Evolutionary conservation across 257 asterid genomes (phyloP), one percentile per base, ranked within the genome.

Genomic region (Solanum tarijense): DNA sequence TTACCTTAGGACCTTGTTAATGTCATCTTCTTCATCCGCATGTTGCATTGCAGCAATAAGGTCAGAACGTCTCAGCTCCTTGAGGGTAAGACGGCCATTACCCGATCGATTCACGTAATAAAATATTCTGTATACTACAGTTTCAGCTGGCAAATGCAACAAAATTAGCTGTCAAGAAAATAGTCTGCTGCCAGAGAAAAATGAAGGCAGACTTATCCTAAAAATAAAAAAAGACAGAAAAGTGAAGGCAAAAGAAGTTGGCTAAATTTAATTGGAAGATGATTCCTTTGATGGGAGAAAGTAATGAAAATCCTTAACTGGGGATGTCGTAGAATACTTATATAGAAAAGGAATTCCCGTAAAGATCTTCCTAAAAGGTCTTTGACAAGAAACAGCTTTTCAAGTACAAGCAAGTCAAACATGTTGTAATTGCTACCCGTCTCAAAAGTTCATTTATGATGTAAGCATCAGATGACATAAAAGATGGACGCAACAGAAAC

Each of bases 21-120:
- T 96, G 91, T 97, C 99, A 91, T 97, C 99, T 92, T 97, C 99
- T 90, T 97, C 99, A 90, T 97, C 99, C 65, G 98, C 99, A 92
- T 97, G 98, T 92, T 95, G 99, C 99, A 97, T 96, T 79, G 98
- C 98, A 89, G 94, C 90, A 89, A 96, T 91, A 90, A 97, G 95
- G 92, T 97, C 94, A 12, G 99, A 95, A 88, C 93, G 97, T 92
- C 93, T 97, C 89, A 97, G 96, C 96, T 96, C 99, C 92, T 93
- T 94, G 89, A 97, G 98, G 79, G 98, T 94, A 90, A 97, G 97
- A 84, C 92, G 98, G 78, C 98, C 96, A 91, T 97, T 96, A 91
- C 98, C 94, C 92, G 93, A 86, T 94, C 99, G 94, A 93, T 97
- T 97, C 91, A 94, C 98, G 89, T 97, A 94, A 95, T 95, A 97